Evolutionary conservation across 495 filamentous ascomycete species (phyloP), one percentile per base, ranked within the genome.

Genomic region (Tuber indicum): DNA sequence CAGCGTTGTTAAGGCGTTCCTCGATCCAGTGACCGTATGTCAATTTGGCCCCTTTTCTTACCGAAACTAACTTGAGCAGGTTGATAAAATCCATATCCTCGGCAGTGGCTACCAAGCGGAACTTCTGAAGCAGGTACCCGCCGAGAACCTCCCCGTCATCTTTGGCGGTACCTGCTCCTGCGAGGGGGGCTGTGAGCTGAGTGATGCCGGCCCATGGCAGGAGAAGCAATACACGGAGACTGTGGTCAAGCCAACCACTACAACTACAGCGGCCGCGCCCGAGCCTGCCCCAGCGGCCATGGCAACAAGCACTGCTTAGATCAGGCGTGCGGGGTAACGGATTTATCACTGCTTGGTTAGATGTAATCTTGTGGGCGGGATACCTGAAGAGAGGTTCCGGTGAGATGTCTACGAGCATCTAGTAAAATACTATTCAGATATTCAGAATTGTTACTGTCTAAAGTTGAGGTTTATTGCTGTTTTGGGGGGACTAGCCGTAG

Each of bases 41-140:
- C 26, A 23, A n/a, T 42, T 41, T 74, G 32, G 43, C 39, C 5
- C 74, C 21, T 72, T 39, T 74, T 17, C 36, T 52, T 74, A 16
- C 49, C 4, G 26, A 74, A 36, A 73, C 66, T 47, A 17, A 73
- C n/a, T 75, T n/a, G 36, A 96, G 36, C 21, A 73, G 66, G 94
- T 97, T 45, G 86, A 89, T 77, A 98, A 98, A 89, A 98, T 98
- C 84, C 90, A 97, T 85, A 89, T 98, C 62, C 88, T 97, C 14
- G 93, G 94, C 75, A 74, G 66, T 70, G 86, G 87, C 71, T 98
- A 97, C 86, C 87, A 95, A 86, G 89, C 88, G 81, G 92, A 96
- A 82, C 87, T 98, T 58, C 86, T 96, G 69, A 85, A 81, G 66
- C 95, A 98, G 86, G 89, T 98, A 3, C 93, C 95, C 5, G 87